These are phyloP conservation scores for Pleurostoma richardsiae DNA, from an alignment of 2,329 filamentous ascomycete species.

Conservation along the genomic window DNA sequence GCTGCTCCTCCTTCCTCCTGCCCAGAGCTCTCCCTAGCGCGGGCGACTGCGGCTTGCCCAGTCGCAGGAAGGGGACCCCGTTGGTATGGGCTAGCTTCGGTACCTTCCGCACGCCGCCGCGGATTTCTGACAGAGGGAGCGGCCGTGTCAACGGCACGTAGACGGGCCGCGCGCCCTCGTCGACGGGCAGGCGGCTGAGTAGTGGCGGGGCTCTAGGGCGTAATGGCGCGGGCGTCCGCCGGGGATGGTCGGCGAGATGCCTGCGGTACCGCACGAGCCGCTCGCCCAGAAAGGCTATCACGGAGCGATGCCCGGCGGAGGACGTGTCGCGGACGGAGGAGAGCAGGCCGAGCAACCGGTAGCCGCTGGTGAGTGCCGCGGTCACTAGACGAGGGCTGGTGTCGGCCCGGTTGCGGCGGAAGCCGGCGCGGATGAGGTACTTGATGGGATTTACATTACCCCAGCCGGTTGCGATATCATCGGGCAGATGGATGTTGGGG, in stretches of 20 bases:
- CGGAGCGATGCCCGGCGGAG: constrained; percentile 31
- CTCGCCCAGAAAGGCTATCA: constrained; percentile 34
- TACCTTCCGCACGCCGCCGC: constrained; percentile 46
- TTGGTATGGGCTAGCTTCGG: constrained; percentile 50
- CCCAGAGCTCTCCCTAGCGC: constrained; percentile 54
- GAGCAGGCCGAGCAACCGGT: constrained; percentile 43
- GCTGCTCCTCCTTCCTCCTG: constrained; percentile 40
- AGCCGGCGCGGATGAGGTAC: constrained; percentile 56
- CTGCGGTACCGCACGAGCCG: constrained; percentile 14
- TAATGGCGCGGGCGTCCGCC: constrained; percentile 9
- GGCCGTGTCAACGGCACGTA: constrained; percentile 45
- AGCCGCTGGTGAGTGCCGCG: constrained; percentile 61
- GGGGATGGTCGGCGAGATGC: constrained; percentile 10
- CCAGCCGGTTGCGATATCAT: constrained; percentile 30
- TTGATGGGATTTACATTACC: constrained; percentile 39
- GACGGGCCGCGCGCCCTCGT: constrained; percentile 27
- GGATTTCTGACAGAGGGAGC: constrained; percentile 41
- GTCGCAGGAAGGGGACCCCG: constrained; percentile 59
- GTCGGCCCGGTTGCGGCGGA: constrained; percentile 53
- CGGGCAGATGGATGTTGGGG: constrained; percentile 44
- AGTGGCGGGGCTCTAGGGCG: constrained; percentile 19
- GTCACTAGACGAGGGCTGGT: constrained; percentile 56
- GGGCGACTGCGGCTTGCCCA: constrained; percentile 59
- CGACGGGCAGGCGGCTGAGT: constrained; percentile 18
- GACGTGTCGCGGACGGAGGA: constrained; percentile 28